Evolutionary conservation across 2,329 filamentous ascomycete species (phyloP).

Genomic region (Cercospora zeina): DNA sequence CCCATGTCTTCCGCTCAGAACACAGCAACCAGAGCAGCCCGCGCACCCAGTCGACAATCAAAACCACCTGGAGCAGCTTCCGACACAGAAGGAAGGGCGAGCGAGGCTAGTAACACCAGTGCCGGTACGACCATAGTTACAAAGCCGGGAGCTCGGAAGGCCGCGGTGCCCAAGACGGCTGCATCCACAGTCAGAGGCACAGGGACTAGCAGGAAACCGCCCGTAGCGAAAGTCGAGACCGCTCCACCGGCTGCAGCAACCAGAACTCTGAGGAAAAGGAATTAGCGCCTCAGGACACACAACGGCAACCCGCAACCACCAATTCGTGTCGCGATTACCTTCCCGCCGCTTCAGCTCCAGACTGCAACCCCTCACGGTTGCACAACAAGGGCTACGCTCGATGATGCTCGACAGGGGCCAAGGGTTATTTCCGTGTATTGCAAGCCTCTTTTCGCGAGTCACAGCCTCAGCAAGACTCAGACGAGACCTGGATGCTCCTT

Average conservation of each 20-base stretch:
- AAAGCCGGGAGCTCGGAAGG: conserved; percentile 40
- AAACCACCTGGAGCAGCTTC: conserved; percentile 47
- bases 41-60: conserved; percentile 61
- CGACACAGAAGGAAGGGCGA: conserved; percentile 42
- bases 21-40: conserved; percentile 55
- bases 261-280: conserved; percentile 40
- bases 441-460: too few relatives aligned
- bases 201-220: conserved; percentile 47
- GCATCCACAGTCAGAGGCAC: conserved; percentile 39
- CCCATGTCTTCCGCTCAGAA: conserved; percentile 18
- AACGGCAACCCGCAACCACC: too few relatives aligned
- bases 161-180: conserved; percentile 22
- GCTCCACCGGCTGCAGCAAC: conserved; percentile 30
- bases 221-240: conserved; percentile 32
- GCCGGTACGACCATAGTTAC: conserved; percentile 60
- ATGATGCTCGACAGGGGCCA: too few relatives aligned
- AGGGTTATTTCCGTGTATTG: too few relatives aligned
- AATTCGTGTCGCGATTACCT: too few relatives aligned
- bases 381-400: too few relatives aligned
- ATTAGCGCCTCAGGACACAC: conserved; percentile 16
- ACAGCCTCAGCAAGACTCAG: too few relatives aligned
- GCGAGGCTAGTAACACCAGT: conserved; percentile 63
- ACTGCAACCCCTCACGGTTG: too few relatives aligned
- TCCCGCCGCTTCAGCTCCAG: too few relatives aligned
- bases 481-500: too few relatives aligned